Evolutionary conservation across 805 yeast species (phyloP), one percentile per base, ranked within the genome.

Genomic region (Spathaspora passalidarum): DNA sequence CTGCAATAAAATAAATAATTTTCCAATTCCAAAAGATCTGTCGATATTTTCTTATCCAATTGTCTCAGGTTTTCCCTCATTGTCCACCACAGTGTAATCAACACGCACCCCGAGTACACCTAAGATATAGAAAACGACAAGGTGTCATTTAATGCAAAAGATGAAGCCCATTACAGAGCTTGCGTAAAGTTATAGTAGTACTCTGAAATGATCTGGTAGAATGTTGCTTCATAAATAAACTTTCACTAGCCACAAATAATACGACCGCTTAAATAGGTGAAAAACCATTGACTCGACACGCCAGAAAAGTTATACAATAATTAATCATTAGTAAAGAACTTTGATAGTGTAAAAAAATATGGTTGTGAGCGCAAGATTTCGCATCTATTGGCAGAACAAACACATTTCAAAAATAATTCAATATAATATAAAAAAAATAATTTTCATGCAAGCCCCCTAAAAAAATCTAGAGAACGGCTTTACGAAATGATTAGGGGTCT

Each of bases 381-480:
- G 34, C 34, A 29, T 29, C 34, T 29, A 29, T 9, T 29, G 16
- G 34, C 8, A 29, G 4, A 29, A 29, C 29, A 29, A 13, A 29
- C 34, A 29, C 34, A 29, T 13, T 29, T 29, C 16, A 29, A 29
- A 29, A 29, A 29, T 29, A 29, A 29, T 29, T 29, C 34, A 29
- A 29, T 6, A 13, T 10, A 13, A 16, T 13, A 9, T 8, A 3
- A 3, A 20, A 36, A 36, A 36, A 36, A 36, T 3, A 7, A 36
- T 36, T n/a, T 26, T 36, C 20, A 36, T 17, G 38, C 38, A 36
- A 17, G 38, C 38, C 38, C 38, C 38, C 22, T 17, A 36, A 36
- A 36, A 11, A 32, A 20, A 13, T 14, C 34, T 6, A 29, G n/a
- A 17, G 29, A 25, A 25, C 8, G n/a, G 13, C 29, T 11, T 25